Percentiles rank a stretch among this genome's conserved stretches.
These are phyloP conservation scores for Tuber umbilicatum DNA, from an alignment of 495 filamentous ascomycete species.

Conservation along the genomic window DNA sequence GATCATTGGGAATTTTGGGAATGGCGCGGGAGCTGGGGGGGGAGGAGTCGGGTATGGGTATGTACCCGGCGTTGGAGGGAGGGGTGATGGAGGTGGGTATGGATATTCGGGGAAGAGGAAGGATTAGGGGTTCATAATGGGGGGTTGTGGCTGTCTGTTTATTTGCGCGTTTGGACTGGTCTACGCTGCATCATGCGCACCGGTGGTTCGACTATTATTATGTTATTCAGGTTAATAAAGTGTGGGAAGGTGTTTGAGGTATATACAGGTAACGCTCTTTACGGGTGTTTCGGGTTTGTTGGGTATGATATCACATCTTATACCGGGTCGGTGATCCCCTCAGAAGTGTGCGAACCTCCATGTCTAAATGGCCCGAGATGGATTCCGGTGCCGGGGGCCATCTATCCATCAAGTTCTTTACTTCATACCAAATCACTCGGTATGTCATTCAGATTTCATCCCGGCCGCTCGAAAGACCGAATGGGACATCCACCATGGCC, in stretches of 20 bases:
- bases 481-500: background rate
- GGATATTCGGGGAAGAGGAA: constrained; percentile 49
- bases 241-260: background rate
- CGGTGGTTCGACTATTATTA: background rate
- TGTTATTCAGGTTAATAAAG: background rate
- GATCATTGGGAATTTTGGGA: constrained; percentile 44
- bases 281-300: background rate
- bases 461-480: background rate
- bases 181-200: background rate
- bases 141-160: background rate
- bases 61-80: constrained; percentile 41
- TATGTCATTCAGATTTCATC: background rate
- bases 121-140: constrained; percentile 43
- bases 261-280: background rate
- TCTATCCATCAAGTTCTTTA: background rate
- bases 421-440: background rate
- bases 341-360: background rate
- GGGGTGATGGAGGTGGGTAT: constrained; percentile 44
- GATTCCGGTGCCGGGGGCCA: too few species aligned
- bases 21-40: constrained; percentile 39
- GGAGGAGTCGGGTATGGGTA: constrained; percentile 53
- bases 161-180: background rate
- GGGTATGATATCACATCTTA: background rate
- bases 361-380: background rate
- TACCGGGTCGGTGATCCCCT: background rate